Percentiles rank a stretch among this genome's conserved stretches.
phyloP scores from a whole-genome alignment of 1,139 yeast species.

The Nematodospora anomalae region DNA sequence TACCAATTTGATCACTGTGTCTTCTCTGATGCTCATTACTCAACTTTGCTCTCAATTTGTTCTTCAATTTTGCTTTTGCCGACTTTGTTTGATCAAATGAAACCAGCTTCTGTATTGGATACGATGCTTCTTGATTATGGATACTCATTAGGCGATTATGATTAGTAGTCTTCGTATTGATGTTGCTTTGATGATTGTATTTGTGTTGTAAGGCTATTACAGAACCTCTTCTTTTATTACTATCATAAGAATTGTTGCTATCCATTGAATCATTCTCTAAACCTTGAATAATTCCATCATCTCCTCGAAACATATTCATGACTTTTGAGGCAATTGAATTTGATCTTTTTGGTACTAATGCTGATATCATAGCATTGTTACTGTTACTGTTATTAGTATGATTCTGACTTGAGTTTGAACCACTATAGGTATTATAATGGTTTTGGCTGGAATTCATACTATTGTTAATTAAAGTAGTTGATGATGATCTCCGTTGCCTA shows the following conservation, averaged over 20 bases:
- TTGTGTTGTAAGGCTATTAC: constrained; percentile 4
- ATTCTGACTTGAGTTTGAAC: constrained; percentile 2
- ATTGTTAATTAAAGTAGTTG: constrained; percentile 10
- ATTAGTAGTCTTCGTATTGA: constrained; percentile 2
- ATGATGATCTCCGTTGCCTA: constrained; percentile 9
- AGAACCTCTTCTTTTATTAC: constrained; percentile 6
- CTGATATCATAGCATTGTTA: constrained; percentile 2
- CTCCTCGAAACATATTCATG: constrained; percentile 7
- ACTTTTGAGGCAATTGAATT: constrained; percentile 10
- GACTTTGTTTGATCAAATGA: constrained; percentile 45
- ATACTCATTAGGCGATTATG: not conserved
- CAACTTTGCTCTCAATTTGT: constrained; percentile 17
- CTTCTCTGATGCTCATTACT: constrained; percentile 21
- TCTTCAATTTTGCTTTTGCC: constrained; percentile 31
- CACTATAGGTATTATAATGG: not conserved
- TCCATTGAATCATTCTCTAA: not conserved
- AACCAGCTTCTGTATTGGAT: constrained; percentile 14
- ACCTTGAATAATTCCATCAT: not conserved
- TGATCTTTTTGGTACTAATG: constrained; percentile 4
- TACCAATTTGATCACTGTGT: constrained; percentile 38
- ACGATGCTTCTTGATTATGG: constrained; percentile 1
- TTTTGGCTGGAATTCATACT: constrained; percentile 8
- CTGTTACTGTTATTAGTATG: constrained; percentile 2
- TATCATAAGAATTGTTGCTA: not conserved
- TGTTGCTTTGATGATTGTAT: constrained; percentile 2